Percentiles rank a stretch among this genome's conserved stretches.
These are phyloP conservation scores for Pelargonium citronellum DNA, from an alignment of 441 rosid species.

Conservation along the genomic window DNA sequence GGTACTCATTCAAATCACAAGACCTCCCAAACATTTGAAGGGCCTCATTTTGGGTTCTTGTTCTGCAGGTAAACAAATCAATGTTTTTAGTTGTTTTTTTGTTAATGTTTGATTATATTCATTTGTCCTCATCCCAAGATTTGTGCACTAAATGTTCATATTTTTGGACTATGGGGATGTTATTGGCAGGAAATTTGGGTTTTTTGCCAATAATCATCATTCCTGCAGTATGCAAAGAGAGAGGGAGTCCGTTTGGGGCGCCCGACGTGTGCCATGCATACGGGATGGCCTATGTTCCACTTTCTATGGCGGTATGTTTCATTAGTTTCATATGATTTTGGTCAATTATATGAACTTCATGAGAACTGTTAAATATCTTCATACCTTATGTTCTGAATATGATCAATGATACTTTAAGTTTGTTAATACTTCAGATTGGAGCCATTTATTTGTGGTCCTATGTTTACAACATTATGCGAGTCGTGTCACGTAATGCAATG, in stretches of 20 bases:
- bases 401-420: background rate
- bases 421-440: conserved; percentile 45
- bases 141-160: background rate
- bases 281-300: conserved; percentile 68
- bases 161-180: conserved; percentile 2
- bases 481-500: conserved; percentile 28
- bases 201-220: conserved; percentile 67
- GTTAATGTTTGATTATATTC: too few species aligned
- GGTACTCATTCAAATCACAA: conserved; percentile 54
- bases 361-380: background rate
- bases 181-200: conserved; percentile 61
- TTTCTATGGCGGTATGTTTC: conserved; percentile 72
- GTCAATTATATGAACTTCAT: background rate
- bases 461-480: conserved; percentile 60
- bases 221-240: conserved; percentile 78
- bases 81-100: background rate
- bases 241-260: conserved; percentile 71
- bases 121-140: too few species aligned
- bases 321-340: background rate
- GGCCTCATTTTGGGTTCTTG: conserved; percentile 73
- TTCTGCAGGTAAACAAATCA: conserved; percentile 85
- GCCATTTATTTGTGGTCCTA: conserved; percentile 75
- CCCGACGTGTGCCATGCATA: conserved; percentile 46
- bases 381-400: background rate
- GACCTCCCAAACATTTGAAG: conserved; percentile 55